Base-by-base conservation (phyloP, 1,139 yeast species). In the Chernovozyma sophiae-reginae region DNA sequence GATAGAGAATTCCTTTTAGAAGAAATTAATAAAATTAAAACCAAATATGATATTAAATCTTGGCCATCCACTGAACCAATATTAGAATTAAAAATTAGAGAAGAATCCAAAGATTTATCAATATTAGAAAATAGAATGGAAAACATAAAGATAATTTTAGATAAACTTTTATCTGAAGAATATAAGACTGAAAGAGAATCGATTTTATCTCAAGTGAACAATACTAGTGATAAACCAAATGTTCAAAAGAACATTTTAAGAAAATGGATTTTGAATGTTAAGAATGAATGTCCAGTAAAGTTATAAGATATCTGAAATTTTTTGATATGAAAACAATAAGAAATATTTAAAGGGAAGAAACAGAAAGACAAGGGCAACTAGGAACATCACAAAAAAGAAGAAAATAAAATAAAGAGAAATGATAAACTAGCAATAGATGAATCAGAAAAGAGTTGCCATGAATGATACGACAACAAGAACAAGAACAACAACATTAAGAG, bases 51-150 rank as follows among this genome's bases (percentile, higher is more conserved):
- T 32, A 74, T 83, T 38, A 60, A 66, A 33, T 65, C 78, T 39
- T 81, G 87, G 80, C 86, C 89, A 5, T 50, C 65, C 3, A 55
- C 65, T 10, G 68, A 69, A 41, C 72, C 73, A 8, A 53, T 67
- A 17, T 49, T 70, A 36, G 49, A 55, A 12, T 55, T 67, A 34
- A 57, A 64, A 26, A 43, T 69, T 32, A 57, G 54, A 40, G 47
- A 54, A 34, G 51, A 48, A 11, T 49, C 47, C 6, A 41, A 44
- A 19, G 60, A 62, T 25, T 45, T 52, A 18, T 31, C 45, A 33
- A 46, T 49, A 26, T 45, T 55, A 34, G 68, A 66, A 34, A 55
- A 52, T 44, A 57, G 73, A 43, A 43, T 54, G 23, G 46, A 44
- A 15, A 49, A 58, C 40, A 64, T 69, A 37, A 42, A 53, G n/a